Percentiles rank a stretch among this genome's conserved stretches.
phyloP scores from a whole-genome alignment of 2,329 filamentous ascomycete species.

The Pestalotiopsis sp. region DNA sequence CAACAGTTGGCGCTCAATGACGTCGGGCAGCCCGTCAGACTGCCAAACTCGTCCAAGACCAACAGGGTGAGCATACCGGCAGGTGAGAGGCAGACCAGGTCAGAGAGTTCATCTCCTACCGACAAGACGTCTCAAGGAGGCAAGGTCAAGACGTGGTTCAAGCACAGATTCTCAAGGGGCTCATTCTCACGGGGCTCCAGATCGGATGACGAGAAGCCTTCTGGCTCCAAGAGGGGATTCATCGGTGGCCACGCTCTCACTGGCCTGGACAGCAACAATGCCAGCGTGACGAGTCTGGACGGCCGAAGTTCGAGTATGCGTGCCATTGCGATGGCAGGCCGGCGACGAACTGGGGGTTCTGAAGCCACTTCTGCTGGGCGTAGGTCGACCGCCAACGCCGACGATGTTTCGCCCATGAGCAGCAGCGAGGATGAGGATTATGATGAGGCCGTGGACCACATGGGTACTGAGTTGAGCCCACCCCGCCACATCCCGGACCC shows the following conservation, averaged over 20 bases:
- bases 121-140: conserved; percentile 20
- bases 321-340: conserved; percentile 50
- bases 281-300: conserved; percentile 47
- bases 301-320: conserved; percentile 46
- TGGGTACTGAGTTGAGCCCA: conserved; percentile 38
- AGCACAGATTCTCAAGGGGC: conserved; percentile 52
- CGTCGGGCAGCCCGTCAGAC: conserved; percentile 26
- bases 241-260: conserved; percentile 54
- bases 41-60: conserved; percentile 10
- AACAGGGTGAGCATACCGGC: conserved; percentile 13
- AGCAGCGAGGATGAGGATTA: conserved; percentile 42
- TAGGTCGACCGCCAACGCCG: conserved; percentile 24
- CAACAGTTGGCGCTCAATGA: conserved; percentile 24
- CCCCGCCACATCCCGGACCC: conserved; percentile 40
- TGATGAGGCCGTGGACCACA: conserved; percentile 45
- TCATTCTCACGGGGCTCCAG: conserved; percentile 41
- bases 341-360: conserved; percentile 27
- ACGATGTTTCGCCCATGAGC: conserved; percentile 28
- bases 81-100: conserved; percentile 17
- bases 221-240: conserved; percentile 42
- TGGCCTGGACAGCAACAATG: conserved; percentile 42
- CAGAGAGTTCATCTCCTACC: conserved; percentile 20
- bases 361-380: conserved; percentile 19
- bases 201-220: conserved; percentile 36
- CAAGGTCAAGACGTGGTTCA: conserved; percentile 57